These are phyloP conservation scores for Colletotrichum sp. DNA, from an alignment of 2,329 filamentous ascomycete genomes.

Conservation along the genomic window DNA sequence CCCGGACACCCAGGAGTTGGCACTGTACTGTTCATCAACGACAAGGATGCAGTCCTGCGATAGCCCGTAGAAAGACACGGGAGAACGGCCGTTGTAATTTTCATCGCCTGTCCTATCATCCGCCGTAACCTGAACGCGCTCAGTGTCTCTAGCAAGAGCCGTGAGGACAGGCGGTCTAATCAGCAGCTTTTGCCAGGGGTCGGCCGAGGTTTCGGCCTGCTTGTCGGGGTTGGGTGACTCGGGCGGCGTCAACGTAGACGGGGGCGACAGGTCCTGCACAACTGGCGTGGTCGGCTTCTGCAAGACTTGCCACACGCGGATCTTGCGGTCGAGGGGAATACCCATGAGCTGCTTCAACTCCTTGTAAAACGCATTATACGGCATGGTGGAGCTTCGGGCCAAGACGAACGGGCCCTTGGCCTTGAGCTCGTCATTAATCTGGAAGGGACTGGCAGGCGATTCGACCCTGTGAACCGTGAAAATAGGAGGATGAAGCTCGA, in stretches of 20 bases:
- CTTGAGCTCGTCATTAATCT: constrained; percentile 63
- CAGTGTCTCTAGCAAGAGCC: constrained; percentile 20
- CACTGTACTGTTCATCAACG: constrained; percentile 78
- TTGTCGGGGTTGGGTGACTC: constrained; percentile 40
- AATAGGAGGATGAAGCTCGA: constrained; percentile 83
- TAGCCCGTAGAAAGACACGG: constrained; percentile 70
- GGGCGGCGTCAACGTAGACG: constrained; percentile 41
- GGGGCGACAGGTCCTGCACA: constrained; percentile 39
- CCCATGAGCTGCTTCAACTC: constrained; percentile 71
- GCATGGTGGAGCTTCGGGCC: constrained; percentile 73
- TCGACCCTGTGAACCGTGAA: constrained; percentile 85
- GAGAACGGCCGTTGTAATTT: constrained; percentile 78
- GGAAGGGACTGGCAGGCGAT: constrained; percentile 60
- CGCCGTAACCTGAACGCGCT: constrained; percentile 23
- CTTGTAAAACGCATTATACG: constrained; percentile 76
- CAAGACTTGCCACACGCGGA: constrained; percentile 76
- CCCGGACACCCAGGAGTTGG: constrained; percentile 62
- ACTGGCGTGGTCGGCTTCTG: constrained; percentile 36
- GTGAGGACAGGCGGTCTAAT: constrained; percentile 60
- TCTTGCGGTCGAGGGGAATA: constrained; percentile 73
- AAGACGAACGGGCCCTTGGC: constrained; percentile 68
- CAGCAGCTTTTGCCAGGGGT: constrained; percentile 45
- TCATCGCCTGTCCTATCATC: constrained; percentile 72
- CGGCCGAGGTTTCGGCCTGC: constrained; percentile 28
- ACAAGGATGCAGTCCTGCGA: constrained; percentile 77